Percentiles rank a stretch among this genome's conserved stretches.
Conservation (phyloP, 495 filamentous ascomycete species). For the Tuber magnatum region DNA sequence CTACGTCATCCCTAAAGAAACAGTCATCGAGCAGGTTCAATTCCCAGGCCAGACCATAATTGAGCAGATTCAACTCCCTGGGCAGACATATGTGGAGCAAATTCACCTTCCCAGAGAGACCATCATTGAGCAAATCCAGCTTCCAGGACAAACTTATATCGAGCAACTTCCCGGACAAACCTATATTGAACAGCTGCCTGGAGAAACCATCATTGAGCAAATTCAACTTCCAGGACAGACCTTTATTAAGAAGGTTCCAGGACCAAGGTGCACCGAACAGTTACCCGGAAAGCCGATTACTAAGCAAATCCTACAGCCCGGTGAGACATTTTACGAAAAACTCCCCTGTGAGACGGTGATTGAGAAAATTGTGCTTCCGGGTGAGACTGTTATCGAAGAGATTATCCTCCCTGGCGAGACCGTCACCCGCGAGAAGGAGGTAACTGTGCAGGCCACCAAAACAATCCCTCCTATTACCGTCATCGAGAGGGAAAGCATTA, state of each 20-base stretch:
- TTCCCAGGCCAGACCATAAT: constrained; percentile 25
- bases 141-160: constrained; percentile 25
- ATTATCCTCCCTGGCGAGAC: constrained; percentile 19
- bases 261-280: constrained; percentile 20
- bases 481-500: constrained; percentile 26
- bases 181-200: constrained; percentile 25
- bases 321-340: constrained; percentile 25
- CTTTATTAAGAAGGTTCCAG: constrained; percentile 32
- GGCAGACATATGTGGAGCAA: constrained; percentile 24
- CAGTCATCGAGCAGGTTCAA: constrained; percentile 21
- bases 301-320: constrained; percentile 23
- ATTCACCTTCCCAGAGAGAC: constrained; percentile 23
- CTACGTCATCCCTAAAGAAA: constrained; percentile 14
- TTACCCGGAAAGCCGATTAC: constrained; percentile 34
- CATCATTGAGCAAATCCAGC: constrained; percentile 13
- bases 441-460: constrained; percentile 29
- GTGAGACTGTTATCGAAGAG: constrained; percentile 31
- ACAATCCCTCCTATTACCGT: constrained; percentile 26
- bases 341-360: constrained; percentile 34
- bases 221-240: constrained; percentile 33
- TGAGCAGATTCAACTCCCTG: constrained; percentile 28
- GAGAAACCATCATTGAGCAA: constrained; percentile 25
- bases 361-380: constrained; percentile 32
- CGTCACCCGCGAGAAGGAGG: neutral
- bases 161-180: constrained; percentile 26